These are phyloP conservation scores for Heterobasidion annosum DNA, from an alignment of 1,284 basidiomycete species.

Conservation along the genomic window DNA sequence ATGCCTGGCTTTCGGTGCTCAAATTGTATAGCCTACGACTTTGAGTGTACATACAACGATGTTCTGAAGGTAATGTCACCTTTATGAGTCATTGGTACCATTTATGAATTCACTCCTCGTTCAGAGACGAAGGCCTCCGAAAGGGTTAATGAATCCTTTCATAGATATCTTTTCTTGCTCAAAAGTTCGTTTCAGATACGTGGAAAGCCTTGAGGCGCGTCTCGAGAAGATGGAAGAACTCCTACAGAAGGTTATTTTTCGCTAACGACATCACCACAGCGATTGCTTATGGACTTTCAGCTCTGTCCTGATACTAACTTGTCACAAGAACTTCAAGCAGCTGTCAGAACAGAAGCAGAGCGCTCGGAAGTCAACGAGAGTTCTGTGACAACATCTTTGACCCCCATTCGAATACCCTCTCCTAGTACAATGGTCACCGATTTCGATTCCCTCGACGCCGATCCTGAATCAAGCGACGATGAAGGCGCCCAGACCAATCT, in stretches of 20 bases:
- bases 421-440: background rate
- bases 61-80: constrained; percentile 5
- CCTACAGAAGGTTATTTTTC: constrained; percentile 38
- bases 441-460: constrained; percentile 11
- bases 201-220: constrained; percentile 65
- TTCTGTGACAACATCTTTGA: background rate
- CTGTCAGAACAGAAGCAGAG: background rate
- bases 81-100: no score
- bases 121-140: constrained; percentile 10
- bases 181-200: constrained; percentile 34
- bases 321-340: background rate
- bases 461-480: constrained; percentile 2
- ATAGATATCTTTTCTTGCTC: background rate
- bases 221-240: constrained; percentile 66
- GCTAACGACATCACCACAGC: constrained; percentile 5
- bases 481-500: constrained; percentile 1
- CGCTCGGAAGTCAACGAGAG: background rate
- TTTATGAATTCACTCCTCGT: background rate
- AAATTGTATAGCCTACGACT: constrained; percentile 4
- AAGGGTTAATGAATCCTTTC: constrained; percentile 2
- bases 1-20: constrained; percentile 4
- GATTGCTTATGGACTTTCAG: constrained; percentile 1
- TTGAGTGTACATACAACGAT: constrained; percentile 8
- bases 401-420: background rate
- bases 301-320: background rate